Conservation (phyloP, 306 rosid genomes). For the Pyrus betulifolia region DNA sequence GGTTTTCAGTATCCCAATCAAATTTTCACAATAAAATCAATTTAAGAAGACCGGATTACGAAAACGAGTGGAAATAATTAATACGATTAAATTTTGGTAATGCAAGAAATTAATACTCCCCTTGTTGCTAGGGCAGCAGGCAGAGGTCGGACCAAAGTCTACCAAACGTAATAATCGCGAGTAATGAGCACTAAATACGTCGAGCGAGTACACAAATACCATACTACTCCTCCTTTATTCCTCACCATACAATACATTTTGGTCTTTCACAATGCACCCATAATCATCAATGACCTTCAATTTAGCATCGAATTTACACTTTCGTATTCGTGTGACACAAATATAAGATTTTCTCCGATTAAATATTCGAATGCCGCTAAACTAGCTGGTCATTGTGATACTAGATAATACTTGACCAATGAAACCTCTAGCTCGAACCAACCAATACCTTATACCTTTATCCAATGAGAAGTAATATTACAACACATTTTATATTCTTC, state of each 20-base stretch:
- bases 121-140: neutral
- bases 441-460: no score
- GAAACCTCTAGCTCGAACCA: neutral
- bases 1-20: neutral
- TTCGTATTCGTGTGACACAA: neutral
- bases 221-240: neutral
- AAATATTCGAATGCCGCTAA: neutral
- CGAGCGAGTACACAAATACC: neutral
- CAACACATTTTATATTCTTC: no score
- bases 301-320: neutral
- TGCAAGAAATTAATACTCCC: neutral
- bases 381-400: neutral
- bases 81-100: neutral
- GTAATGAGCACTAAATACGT: constrained; percentile 8
- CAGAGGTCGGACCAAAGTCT: neutral
- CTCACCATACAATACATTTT: neutral
- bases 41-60: neutral
- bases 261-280: neutral
- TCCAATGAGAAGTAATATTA: no score
- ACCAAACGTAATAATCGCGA: neutral
- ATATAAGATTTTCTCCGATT: no score
- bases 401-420: no score
- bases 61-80: neutral
- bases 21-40: neutral
- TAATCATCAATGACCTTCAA: neutral